Evolutionary conservation across 1,284 basidiomycete genomes (phyloP).

Genomic region (Sphaerobolus stellatus): DNA sequence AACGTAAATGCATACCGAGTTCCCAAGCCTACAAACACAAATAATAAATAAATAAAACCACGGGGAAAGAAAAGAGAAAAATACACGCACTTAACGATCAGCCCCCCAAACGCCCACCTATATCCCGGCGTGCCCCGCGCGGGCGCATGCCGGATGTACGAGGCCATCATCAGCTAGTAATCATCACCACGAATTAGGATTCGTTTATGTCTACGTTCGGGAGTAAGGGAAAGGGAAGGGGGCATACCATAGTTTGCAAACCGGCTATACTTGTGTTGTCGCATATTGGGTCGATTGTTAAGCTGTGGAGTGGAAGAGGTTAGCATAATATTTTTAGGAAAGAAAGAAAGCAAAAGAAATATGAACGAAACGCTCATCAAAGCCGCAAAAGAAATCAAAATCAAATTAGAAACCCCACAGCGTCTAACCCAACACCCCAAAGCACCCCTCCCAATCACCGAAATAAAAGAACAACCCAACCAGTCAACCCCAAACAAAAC

Average conservation of each 20-base stretch:
- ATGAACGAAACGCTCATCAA: too few species aligned
- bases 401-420: too few species aligned
- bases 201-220: too few species aligned
- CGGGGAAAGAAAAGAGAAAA: background rate
- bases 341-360: too few species aligned
- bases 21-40: background rate
- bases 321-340: background rate
- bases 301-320: background rate
- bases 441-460: too few species aligned
- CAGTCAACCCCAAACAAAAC: too few species aligned
- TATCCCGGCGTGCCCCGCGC: background rate
- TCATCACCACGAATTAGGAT: background rate
- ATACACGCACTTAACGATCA: conserved; percentile 4
- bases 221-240: too few species aligned
- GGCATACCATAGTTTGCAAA: conserved; percentile 6
- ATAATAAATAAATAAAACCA: background rate
- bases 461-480: too few species aligned
- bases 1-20: conserved; percentile 5
- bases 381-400: too few species aligned
- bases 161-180: background rate
- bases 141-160: background rate
- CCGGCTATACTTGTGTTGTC: conserved; percentile 1
- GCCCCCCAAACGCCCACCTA: conserved; percentile 5
- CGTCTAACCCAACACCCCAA: too few species aligned
- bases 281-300: conserved; percentile 8